Conservation (phyloP, 2,329 filamentous ascomycete genomes). For the Pseudogymnoascus sp. region DNA sequence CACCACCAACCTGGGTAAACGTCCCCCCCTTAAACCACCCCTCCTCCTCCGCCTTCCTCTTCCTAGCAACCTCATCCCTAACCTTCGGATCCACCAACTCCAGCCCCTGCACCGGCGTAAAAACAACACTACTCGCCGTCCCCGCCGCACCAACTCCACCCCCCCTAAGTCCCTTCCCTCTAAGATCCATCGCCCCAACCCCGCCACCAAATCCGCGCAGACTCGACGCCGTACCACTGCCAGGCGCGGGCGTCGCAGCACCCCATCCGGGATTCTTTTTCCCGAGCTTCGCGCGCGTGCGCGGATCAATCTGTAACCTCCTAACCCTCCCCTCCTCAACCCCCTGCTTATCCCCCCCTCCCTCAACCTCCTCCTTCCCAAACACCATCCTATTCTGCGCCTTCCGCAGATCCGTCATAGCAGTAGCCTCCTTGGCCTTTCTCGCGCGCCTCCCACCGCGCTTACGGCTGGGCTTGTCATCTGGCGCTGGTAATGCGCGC, state of each 20-base stretch:
- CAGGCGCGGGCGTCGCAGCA: constrained; percentile 48
- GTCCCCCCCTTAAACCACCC: constrained; percentile 96
- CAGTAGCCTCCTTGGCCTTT: constrained; percentile 92
- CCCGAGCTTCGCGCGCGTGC: constrained; percentile 85
- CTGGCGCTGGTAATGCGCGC: constrained; percentile 80
- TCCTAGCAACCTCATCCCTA: constrained; percentile 77
- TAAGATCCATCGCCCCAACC: constrained; percentile 59
- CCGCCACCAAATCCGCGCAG: constrained; percentile 69
- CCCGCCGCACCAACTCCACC: constrained; percentile 75
- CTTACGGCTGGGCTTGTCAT: constrained; percentile 91
- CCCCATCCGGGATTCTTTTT: constrained; percentile 98
- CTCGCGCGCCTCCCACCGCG: constrained; percentile 82
- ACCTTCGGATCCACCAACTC: constrained; percentile 93
- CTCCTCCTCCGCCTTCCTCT: constrained; percentile 90
- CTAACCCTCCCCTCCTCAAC: constrained; percentile 86
- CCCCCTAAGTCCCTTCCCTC: constrained; percentile 70
- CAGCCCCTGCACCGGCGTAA: constrained; percentile 88
- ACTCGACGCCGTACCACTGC: constrained; percentile 65
- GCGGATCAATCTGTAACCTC: constrained; percentile 80
- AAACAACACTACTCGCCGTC: constrained; percentile 80
- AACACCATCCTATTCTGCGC: constrained; percentile 95
- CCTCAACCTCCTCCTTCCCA: constrained; percentile 89
- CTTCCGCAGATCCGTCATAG: constrained; percentile 94
- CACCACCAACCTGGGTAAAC: constrained; percentile 76
- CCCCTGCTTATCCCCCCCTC: constrained; percentile 75